A percentile compares a stretch with the other conserved stretches of the same genome.
Evolutionary conservation across 225 moss, liverwort and hornwort species (phyloP).

Genomic region (Bryoerythrophyllum caledonicum): DNA sequence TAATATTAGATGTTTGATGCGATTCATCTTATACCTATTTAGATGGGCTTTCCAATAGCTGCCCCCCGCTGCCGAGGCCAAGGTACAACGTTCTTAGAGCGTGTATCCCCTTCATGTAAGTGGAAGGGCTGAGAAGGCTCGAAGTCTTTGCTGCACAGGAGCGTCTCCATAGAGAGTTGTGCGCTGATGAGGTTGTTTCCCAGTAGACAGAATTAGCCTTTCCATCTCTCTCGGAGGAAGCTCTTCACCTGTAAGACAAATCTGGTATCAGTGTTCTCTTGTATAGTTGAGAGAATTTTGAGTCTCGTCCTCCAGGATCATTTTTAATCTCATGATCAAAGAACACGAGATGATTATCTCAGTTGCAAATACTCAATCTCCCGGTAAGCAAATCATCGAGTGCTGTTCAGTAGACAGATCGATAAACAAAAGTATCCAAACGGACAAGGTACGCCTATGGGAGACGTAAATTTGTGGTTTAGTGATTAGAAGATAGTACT

Average conservation of each 20-base stretch:
- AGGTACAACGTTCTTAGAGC: not conserved
- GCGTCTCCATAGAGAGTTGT: constrained; percentile 75
- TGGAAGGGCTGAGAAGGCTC: constrained; percentile 59
- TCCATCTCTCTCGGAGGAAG: constrained; percentile 81
- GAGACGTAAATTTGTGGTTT: constrained; percentile 10
- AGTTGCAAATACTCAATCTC: not conserved
- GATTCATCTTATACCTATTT: not conserved
- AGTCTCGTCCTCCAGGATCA: not conserved
- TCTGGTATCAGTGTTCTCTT: constrained; percentile 11
- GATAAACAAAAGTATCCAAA: constrained; percentile 10
- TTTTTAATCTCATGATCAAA: constrained; percentile 5
- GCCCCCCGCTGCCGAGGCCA: not conserved
- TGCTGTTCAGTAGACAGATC: constrained; percentile 1
- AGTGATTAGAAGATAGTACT: not conserved
- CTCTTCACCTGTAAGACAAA: constrained; percentile 71
- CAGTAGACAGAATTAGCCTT: constrained; percentile 62
- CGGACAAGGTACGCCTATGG: constrained; percentile 1
- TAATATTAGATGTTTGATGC: not conserved
- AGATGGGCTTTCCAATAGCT: not conserved
- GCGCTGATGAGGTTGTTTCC: constrained; percentile 66
- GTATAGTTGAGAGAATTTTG: not conserved
- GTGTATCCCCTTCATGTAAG: constrained; percentile 28
- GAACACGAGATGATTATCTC: not conserved
- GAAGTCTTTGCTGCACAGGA: constrained; percentile 60
- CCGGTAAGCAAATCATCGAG: not conserved